phyloP scores from a whole-genome alignment of 2,329 filamentous ascomycete species.

The Fusarium virguliforme region DNA sequence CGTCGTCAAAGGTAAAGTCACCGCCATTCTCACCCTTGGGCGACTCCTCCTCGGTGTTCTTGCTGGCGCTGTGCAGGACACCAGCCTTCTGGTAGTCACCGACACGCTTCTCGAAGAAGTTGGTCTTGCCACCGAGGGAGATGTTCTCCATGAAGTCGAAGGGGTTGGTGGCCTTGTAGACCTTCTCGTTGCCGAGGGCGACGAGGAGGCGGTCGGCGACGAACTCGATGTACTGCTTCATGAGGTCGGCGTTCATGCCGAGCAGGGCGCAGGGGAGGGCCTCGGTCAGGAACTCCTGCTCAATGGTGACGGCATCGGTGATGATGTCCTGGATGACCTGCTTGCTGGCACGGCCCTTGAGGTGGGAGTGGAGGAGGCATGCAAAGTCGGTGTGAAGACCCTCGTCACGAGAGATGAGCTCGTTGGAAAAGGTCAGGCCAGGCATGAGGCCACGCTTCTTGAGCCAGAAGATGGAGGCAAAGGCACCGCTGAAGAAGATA shows the following conservation, averaged over 20 bases:
- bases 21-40: conserved; percentile 74
- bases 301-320: conserved; percentile 91
- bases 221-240: conserved; percentile 99
- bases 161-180: conserved; percentile 93
- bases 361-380: conserved; percentile 96
- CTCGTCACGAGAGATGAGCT: conserved; percentile 99
- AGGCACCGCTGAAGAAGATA: conserved; percentile 99
- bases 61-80: conserved; percentile 90
- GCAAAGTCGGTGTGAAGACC: conserved; percentile 99
- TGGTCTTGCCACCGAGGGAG: conserved; percentile 98
- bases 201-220: conserved; percentile 96
- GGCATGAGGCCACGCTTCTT: conserved; percentile 99
- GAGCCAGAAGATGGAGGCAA: conserved; percentile 99
- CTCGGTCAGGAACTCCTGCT: conserved; percentile 98
- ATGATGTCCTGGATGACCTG: conserved; percentile 89
- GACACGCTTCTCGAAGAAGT: conserved; percentile 99
- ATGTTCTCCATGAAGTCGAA: conserved; percentile 99
- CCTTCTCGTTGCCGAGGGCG: conserved; percentile 93
- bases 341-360: conserved; percentile 91
- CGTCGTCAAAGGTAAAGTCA: conserved; percentile 95
- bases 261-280: conserved; percentile 93
- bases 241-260: conserved; percentile 96
- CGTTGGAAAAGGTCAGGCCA: conserved; percentile 98
- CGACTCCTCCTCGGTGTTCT: conserved; percentile 73
- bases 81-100: conserved; percentile 99